phyloP scores from a whole-genome alignment of 2,329 filamentous ascomycete species.

The Botryosphaeria agaves region DNA sequence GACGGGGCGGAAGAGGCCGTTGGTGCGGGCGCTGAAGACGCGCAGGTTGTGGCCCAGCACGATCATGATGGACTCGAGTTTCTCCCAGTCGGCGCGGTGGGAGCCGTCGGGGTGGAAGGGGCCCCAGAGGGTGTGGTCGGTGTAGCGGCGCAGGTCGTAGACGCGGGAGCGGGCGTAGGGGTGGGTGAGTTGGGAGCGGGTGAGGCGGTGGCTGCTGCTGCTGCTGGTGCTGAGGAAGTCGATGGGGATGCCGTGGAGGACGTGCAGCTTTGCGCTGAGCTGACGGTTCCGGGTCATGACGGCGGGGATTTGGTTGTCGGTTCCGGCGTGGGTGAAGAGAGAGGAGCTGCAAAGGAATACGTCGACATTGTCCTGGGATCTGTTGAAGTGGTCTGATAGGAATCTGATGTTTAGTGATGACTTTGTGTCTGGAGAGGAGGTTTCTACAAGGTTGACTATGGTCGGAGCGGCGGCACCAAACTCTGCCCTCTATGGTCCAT shows the following conservation, averaged over 20 bases:
- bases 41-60: slow-evolving; percentile 47
- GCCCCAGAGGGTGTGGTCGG: slow-evolving; percentile 44
- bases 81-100: slow-evolving; percentile 58
- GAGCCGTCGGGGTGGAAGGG: slow-evolving; percentile 50
- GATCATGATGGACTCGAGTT: slow-evolving; percentile 57
- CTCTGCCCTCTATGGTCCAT: slow-evolving; percentile 10
- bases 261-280: slow-evolving; percentile 51
- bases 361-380: slow-evolving; percentile 34
- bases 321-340: slow-evolving; percentile 41
- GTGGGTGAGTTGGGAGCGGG: slow-evolving; percentile 9
- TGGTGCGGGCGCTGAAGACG: slow-evolving; percentile 22
- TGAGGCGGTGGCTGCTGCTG: background rate
- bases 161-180: slow-evolving; percentile 51
- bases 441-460: slow-evolving; percentile 20
- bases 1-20: slow-evolving; percentile 31
- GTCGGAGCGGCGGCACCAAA: slow-evolving; percentile 6
- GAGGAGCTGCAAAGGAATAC: slow-evolving; percentile 47
- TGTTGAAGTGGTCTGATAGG: slow-evolving; percentile 22
- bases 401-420: slow-evolving; percentile 27
- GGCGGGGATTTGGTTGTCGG: slow-evolving; percentile 19
- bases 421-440: slow-evolving; percentile 20
- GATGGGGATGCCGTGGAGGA: slow-evolving; percentile 45
- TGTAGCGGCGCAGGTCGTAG: slow-evolving; percentile 58
- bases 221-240: slow-evolving; percentile 8
- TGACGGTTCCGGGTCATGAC: slow-evolving; percentile 33